Percentiles rank a stretch among this genome's conserved stretches.
Conservation (phyloP, 768 basidiomycete genomes). For the Dioszegia aurantiaca region DNA sequence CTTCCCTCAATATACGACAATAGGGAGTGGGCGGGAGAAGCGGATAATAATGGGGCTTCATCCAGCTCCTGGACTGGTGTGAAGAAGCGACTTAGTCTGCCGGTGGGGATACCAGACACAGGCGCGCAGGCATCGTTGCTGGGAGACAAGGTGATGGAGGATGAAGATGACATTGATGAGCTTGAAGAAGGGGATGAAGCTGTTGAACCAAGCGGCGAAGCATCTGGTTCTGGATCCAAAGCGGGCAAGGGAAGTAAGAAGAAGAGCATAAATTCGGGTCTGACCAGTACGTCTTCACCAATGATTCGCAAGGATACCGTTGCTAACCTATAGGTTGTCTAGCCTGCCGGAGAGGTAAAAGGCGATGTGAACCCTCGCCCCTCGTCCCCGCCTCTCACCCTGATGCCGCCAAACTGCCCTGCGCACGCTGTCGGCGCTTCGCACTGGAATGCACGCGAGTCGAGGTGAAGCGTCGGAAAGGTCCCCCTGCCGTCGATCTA, state of each 20-base stretch:
- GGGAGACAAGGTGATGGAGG: not conserved
- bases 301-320: not conserved
- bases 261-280: not conserved
- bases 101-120: no score
- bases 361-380: slow-evolving; percentile 45
- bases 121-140: no score
- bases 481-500: slow-evolving; percentile 37
- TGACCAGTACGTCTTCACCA: not conserved
- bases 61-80: no score
- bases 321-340: slow-evolving; percentile 40
- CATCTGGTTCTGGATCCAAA: no score
- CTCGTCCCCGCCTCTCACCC: slow-evolving; percentile 40
- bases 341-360: slow-evolving; percentile 44
- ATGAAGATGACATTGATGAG: not conserved
- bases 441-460: slow-evolving; percentile 39
- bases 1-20: no score
- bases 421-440: slow-evolving; percentile 41
- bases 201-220: not conserved
- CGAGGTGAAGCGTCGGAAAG: slow-evolving; percentile 31
- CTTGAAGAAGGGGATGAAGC: not conserved
- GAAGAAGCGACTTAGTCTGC: no score
- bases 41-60: no score
- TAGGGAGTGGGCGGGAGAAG: no score
- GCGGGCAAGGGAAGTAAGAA: not conserved
- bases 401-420: slow-evolving; percentile 38